phyloP scores from a whole-genome alignment of 78 protist species.

The Anaeramoeba ignava region DNA sequence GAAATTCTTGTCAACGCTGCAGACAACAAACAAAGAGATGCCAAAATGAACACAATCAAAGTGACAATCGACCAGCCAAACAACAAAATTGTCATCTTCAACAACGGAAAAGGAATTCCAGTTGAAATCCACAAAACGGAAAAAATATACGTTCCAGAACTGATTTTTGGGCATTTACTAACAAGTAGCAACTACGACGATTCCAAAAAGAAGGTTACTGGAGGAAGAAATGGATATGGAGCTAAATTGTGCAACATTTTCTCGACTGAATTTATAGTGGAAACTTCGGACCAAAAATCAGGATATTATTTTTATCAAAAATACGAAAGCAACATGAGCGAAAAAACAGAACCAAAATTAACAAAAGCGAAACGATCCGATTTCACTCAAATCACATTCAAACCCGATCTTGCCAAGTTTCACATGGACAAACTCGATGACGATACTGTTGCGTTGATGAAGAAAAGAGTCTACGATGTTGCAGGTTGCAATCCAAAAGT shows the following conservation, averaged over 20 bases:
- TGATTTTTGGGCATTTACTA: constrained; percentile 89
- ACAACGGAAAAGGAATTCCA: constrained; percentile 93
- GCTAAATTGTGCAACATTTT: constrained; percentile 97
- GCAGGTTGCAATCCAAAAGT: constrained; percentile 46
- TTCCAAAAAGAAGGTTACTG: constrained; percentile 21
- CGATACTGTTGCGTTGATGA: constrained; percentile 55
- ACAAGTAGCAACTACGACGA: constrained; percentile 67
- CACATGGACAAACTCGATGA: constrained; percentile 52
- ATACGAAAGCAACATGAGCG: constrained; percentile 50
- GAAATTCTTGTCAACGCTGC: constrained; percentile 98
- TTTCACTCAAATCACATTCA: constrained; percentile 44
- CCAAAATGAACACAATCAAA: constrained; percentile 42
- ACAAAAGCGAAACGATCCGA: neutral
- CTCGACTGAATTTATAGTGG: constrained; percentile 46
- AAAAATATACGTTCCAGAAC: constrained; percentile 70
- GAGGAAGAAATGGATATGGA: neutral
- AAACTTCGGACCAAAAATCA: constrained; percentile 42
- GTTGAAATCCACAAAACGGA: constrained; percentile 78
- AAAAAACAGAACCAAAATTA: constrained; percentile 8
- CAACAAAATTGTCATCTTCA: constrained; percentile 41
- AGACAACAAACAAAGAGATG: constrained; percentile 88
- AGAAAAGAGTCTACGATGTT: constrained; percentile 70
- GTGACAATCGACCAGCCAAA: constrained; percentile 51
- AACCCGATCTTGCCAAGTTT: constrained; percentile 49
- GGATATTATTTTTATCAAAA: constrained; percentile 31